Evolutionary conservation across 2,329 filamentous ascomycete genomes (phyloP).

Genomic region (Cladophialophora immunda): DNA sequence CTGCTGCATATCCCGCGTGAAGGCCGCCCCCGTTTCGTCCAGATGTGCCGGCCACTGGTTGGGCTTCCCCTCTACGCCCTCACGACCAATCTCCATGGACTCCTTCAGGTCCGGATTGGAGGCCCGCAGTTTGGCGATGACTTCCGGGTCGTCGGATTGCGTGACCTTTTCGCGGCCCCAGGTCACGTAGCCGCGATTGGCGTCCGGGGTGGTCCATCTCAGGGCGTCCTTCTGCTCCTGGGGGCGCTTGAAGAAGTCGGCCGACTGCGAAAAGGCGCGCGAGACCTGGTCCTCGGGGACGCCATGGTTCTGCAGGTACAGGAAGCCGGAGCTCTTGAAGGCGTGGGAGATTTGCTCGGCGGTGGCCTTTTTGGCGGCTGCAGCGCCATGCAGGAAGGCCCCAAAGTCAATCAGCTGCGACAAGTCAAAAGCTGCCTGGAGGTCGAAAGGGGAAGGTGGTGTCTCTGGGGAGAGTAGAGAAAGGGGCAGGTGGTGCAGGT

Average conservation of each 20-base stretch:
- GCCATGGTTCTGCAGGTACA: slow-evolving; percentile 84
- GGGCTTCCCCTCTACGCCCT: slow-evolving; percentile 68
- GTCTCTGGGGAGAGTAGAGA: not conserved
- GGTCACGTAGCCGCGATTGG: slow-evolving; percentile 77
- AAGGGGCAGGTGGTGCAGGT: slow-evolving; percentile 12
- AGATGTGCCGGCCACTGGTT: slow-evolving; percentile 77
- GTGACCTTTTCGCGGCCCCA: slow-evolving; percentile 77
- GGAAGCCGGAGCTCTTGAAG: slow-evolving; percentile 86
- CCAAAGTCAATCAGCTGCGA: slow-evolving; percentile 79
- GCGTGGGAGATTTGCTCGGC: slow-evolving; percentile 78
- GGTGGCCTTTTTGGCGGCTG: slow-evolving; percentile 67
- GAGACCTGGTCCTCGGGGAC: slow-evolving; percentile 68
- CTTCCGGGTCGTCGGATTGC: slow-evolving; percentile 61
- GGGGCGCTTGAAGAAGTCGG: slow-evolving; percentile 74
- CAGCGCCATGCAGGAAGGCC: slow-evolving; percentile 71
- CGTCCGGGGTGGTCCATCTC: slow-evolving; percentile 74
- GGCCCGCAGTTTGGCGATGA: slow-evolving; percentile 67
- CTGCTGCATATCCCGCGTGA: slow-evolving; percentile 74
- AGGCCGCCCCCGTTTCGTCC: slow-evolving; percentile 63
- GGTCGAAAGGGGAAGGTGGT: slow-evolving; percentile 22
- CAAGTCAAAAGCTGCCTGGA: not conserved
- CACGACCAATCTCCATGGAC: slow-evolving; percentile 68
- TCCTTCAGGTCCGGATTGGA: slow-evolving; percentile 65
- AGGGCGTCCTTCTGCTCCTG: slow-evolving; percentile 70
- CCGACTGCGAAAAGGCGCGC: slow-evolving; percentile 72